Percentiles rank a stretch among this genome's conserved stretches.
Conservation (phyloP, 345 rosid species). For the Citrus australasica region DNA sequence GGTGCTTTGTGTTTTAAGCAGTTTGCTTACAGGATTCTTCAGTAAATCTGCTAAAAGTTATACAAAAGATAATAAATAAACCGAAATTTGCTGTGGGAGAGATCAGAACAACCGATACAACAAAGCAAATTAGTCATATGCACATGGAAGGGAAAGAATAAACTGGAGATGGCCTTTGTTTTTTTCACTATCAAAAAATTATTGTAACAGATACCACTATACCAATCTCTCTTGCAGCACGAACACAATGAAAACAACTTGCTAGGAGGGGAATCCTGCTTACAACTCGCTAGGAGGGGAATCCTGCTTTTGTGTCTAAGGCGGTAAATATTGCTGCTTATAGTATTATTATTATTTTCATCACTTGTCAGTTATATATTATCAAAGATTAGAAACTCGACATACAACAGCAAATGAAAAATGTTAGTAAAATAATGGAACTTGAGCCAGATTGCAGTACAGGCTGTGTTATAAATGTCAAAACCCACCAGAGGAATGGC, state of each 20-base stretch:
- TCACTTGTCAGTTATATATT: no score
- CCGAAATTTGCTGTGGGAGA: not conserved
- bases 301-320: not conserved
- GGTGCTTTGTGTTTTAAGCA: not conserved
- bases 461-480: no score
- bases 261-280: not conserved
- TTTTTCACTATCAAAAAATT: not conserved
- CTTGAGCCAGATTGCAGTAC: no score
- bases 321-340: not conserved
- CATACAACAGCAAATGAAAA: no score
- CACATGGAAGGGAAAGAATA: not conserved
- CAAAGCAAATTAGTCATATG: not conserved
- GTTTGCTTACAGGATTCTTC: not conserved
- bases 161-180: not conserved
- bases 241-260: not conserved
- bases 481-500: no score
- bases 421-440: no score
- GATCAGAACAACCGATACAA: not conserved
- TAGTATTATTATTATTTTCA: no score
- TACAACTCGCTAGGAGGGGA: not conserved
- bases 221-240: not conserved
- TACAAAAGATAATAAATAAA: not conserved
- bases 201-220: not conserved
- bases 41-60: not conserved
- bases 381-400: no score